Base-by-base conservation (phyloP, 495 filamentous ascomycete genomes). In the Trichodelitschia bisporula region DNA sequence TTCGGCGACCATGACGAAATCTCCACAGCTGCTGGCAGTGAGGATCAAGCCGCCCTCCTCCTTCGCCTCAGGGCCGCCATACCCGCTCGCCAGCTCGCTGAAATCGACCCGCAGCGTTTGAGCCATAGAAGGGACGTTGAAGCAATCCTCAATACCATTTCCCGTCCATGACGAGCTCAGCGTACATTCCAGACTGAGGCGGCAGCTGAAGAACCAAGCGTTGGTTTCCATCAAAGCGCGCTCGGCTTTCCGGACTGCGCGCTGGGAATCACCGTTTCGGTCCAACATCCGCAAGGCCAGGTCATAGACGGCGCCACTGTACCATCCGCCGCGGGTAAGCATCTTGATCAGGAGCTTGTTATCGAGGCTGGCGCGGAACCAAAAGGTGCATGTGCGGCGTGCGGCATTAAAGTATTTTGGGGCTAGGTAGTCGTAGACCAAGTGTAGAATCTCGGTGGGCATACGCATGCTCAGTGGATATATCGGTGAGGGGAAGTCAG, bases 331-430 rank as follows among this genome's bases (percentile, higher is more conserved):
- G 17, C 54, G 49, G 36, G 56, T 62, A 19, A 69, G 44, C 62
- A 62, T 67, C 16, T 29, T 39, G 4, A 53, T 45, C 15, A 77
- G 49, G 4, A 77, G 38, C 0, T 37, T 44, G 21, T 42, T 40
- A 16, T 71, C 50, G n/a, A 78, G 48, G 24, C 69, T 67, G 19
- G 60, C 58, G 10, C 58, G 53, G 56, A 72, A 66, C 74, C 72
- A 80, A 28, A 52, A 52, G 28, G 59, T 61, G 38, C 74, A 78
- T 5, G 62, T 61, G 31, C 65, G 61, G 28, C 73, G 57, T 9
- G 72, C 69, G 37, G 64, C 57, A 40, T 78, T 58, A 41, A 78
- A 77, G 39, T 72, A 68, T 3, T 51, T 33, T 0, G 73, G 69
- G 8, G 48, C 44, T 4, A 76, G 49, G 36, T 61, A 50, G 6